Evolutionary conservation across 306 rosid genomes (phyloP).

Genomic region (Glycine latifolia): DNA sequence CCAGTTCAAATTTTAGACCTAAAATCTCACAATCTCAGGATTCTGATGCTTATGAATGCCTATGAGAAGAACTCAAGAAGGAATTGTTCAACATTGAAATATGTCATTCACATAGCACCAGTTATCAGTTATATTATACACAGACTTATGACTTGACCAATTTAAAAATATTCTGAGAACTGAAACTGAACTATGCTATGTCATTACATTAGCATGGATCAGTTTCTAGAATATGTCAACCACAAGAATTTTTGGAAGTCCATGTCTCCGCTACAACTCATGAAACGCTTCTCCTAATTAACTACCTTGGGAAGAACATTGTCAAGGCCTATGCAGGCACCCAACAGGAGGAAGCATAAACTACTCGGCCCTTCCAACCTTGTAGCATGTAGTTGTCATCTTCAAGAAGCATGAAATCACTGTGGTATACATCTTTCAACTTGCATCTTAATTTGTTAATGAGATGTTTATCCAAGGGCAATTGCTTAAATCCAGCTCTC

Average conservation of each 20-base stretch:
- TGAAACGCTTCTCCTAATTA: slow-evolving; percentile 20
- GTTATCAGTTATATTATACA: slow-evolving; percentile 29
- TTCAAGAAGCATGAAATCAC: slow-evolving; percentile 64
- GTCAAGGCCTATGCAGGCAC: slow-evolving; percentile 47
- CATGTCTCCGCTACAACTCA: slow-evolving; percentile 13
- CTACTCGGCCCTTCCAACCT: slow-evolving; percentile 79
- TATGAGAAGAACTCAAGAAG: slow-evolving; percentile 17
- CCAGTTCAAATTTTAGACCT: too few species aligned
- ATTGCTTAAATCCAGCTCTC: slow-evolving; percentile 66
- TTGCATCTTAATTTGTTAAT: slow-evolving; percentile 53
- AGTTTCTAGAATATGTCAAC: background rate
- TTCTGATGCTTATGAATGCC: too few species aligned
- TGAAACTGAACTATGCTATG: slow-evolving; percentile 31
- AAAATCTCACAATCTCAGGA: background rate
- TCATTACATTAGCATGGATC: background rate
- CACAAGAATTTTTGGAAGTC: slow-evolving; percentile 1
- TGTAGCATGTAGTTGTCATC: slow-evolving; percentile 75
- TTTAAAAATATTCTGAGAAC: slow-evolving; percentile 1
- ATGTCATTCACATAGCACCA: slow-evolving; percentile 20
- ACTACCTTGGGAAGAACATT: background rate
- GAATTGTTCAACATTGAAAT: slow-evolving; percentile 4
- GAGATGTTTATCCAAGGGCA: slow-evolving; percentile 56
- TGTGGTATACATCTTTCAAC: slow-evolving; percentile 51
- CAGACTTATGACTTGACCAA: slow-evolving; percentile 1
- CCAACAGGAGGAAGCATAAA: slow-evolving; percentile 68